phyloP scores from a whole-genome alignment of 768 basidiomycete species.

The Termitomyces sp. region DNA sequence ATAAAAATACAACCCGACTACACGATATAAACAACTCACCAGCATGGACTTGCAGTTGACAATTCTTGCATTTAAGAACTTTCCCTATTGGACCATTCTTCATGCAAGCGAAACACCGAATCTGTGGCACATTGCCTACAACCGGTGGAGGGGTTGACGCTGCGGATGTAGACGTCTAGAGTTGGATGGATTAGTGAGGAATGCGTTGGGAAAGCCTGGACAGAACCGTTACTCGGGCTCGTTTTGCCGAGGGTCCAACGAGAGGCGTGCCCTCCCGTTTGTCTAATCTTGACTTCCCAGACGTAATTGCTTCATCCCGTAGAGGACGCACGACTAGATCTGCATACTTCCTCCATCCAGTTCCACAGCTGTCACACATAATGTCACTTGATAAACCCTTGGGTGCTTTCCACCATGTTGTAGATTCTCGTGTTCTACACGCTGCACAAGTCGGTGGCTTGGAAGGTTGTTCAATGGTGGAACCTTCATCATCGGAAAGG shows the following conservation, averaged over 20 bases:
- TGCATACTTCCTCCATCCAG: conserved; percentile 90
- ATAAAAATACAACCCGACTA: neutral
- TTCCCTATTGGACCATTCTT: conserved; percentile 71
- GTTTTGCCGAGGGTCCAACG: conserved; percentile 37
- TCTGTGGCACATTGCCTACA: conserved; percentile 45
- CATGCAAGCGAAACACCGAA: conserved; percentile 71
- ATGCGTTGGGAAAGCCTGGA: neutral
- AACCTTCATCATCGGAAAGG: conserved; percentile 69
- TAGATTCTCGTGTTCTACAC: conserved; percentile 76
- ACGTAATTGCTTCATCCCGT: conserved; percentile 56
- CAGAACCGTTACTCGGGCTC: conserved; percentile 34
- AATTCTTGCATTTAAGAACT: conserved; percentile 78
- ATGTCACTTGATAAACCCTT: conserved; percentile 73
- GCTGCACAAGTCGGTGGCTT: conserved; percentile 70
- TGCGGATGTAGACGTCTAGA: conserved; percentile 41
- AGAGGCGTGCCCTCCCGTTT: conserved; percentile 63
- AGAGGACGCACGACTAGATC: conserved; percentile 73
- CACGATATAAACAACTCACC: conserved; percentile 36
- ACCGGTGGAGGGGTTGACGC: conserved; percentile 65
- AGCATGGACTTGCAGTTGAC: conserved; percentile 74
- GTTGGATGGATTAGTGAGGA: neutral
- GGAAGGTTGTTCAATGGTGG: conserved; percentile 53
- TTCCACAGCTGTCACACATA: conserved; percentile 82
- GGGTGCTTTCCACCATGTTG: conserved; percentile 89
- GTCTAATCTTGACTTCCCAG: conserved; percentile 45